Base-by-base conservation (phyloP, 305 asterid genomes). In the Fraxinus baroniana region DNA sequence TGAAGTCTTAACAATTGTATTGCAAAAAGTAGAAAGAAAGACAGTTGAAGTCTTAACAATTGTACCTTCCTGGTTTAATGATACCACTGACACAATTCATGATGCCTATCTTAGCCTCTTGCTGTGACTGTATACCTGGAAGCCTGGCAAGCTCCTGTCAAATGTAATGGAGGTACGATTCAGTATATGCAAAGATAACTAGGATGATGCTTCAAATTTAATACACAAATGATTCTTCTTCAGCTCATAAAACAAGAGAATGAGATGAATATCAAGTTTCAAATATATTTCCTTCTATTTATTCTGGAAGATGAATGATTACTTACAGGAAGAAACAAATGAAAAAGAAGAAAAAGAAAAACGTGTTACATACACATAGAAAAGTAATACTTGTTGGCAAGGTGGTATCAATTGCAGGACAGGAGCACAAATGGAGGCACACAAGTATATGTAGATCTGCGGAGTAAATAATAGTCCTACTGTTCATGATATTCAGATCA, bases 51-150 rank as follows among this genome's bases (percentile, higher is more conserved):
- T 24, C 73, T 66, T 7, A 66, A 12, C 73, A 66, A 66, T 66
- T 66, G 30, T 60, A 91, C 98, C 97, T 89, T 80, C 95, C 91
- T 12, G 98, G 98, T 85, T 84, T 89, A 77, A 94, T 87, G 80
- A 89, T 79, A 37, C 97, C 93, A 75, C 91, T 90, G 28, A 90
- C 90, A 82, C 88, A 92, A 62, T 89, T 88, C 26, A 91, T 84
- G 82, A 94, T 93, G 86, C 85, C 89, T 79, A 92, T 85, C 88
- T 86, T 91, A 44, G 91, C 89, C 73, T 79, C 85, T 60, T 83
- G 20, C 32, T 33, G 87, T 24, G 92, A 75, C 78, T 87, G 91
- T 71, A 91, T 75, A 64, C 95, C 89, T 64, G 92, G 88, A 85
- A 90, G 55, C 90, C 90, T 87, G 28, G 80, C 83, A 78, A 89